These are phyloP conservation scores for Thraustochytrium striatum DNA, from an alignment of 352 stramenopile species.

Conservation along the genomic window DNA sequence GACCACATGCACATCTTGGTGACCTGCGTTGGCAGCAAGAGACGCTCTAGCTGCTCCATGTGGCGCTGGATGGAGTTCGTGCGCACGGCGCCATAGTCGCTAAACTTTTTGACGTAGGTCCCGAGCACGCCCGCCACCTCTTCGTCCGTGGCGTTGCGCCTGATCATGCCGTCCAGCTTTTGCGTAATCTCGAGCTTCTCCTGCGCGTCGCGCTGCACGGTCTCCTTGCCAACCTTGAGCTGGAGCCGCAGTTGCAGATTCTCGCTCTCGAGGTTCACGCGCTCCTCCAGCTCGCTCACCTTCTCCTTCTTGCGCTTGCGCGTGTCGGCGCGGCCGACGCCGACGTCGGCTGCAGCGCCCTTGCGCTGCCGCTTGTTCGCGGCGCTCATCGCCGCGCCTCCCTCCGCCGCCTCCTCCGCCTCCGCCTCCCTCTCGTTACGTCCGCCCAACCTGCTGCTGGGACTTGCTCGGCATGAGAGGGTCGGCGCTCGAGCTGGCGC, in stretches of 20 bases:
- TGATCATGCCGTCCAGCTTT: slow-evolving; percentile 77
- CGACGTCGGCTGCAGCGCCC: too few relatives aligned
- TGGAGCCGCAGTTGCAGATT: slow-evolving; percentile 60
- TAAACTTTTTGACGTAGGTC: slow-evolving; percentile 90
- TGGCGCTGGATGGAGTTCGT: slow-evolving; percentile 84
- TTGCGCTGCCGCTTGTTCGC: not conserved
- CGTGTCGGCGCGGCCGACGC: not conserved
- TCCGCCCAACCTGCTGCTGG: too few relatives aligned
- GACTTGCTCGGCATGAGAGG: too few relatives aligned
- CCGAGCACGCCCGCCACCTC: slow-evolving; percentile 78
- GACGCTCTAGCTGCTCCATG: slow-evolving; percentile 71
- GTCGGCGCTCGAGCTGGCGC: too few relatives aligned
- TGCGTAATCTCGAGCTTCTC: slow-evolving; percentile 80
- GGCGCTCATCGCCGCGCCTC: too few relatives aligned
- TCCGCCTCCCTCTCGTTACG: too few relatives aligned
- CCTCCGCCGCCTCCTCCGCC: too few relatives aligned
- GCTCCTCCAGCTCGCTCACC: slow-evolving; percentile 59
- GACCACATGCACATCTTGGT: slow-evolving; percentile 87
- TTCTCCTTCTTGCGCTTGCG: slow-evolving; percentile 56
- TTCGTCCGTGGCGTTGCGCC: slow-evolving; percentile 56
- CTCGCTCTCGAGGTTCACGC: slow-evolving; percentile 63
- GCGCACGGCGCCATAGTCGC: slow-evolving; percentile 83
- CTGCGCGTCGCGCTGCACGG: slow-evolving; percentile 55
- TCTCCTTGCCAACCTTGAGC: slow-evolving; percentile 63
- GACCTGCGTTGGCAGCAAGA: slow-evolving; percentile 86